Evolutionary conservation across 2,329 filamentous ascomycete species (phyloP).

Genomic region (Colletotrichum tabaci): DNA sequence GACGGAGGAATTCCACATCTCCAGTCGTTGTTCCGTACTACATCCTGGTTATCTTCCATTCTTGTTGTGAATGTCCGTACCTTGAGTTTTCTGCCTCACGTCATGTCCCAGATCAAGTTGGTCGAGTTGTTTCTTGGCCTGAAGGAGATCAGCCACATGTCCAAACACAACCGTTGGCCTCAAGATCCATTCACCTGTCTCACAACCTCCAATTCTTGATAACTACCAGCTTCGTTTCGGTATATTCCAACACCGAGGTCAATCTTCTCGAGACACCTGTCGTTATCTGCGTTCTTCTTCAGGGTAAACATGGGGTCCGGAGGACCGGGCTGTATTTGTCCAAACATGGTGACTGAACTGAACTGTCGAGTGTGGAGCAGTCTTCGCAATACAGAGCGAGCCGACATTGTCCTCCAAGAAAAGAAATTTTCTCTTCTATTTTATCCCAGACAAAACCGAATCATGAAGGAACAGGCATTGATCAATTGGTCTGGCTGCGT

Average conservation of each 20-base stretch:
- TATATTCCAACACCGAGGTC: slow-evolving; percentile 56
- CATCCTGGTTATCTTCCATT: not conserved
- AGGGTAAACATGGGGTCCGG: slow-evolving; percentile 52
- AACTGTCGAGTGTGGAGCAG: too few species aligned
- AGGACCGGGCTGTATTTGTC: slow-evolving; percentile 56
- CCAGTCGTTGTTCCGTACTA: slow-evolving; percentile 55
- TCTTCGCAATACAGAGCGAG: not conserved
- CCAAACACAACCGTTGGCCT: not conserved
- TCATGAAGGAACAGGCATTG: not conserved
- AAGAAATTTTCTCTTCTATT: not conserved
- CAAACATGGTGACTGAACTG: slow-evolving; percentile 52
- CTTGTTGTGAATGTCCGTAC: not conserved
- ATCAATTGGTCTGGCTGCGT: not conserved
- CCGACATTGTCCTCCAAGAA: not conserved
- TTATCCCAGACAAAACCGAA: not conserved
- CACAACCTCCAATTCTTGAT: slow-evolving; percentile 50
- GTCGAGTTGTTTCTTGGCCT: slow-evolving; percentile 47
- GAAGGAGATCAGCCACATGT: not conserved
- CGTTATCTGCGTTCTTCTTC: slow-evolving; percentile 50
- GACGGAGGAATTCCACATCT: slow-evolving; percentile 48
- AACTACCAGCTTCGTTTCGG: slow-evolving; percentile 51
- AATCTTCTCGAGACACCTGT: slow-evolving; percentile 50
- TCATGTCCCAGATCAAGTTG: slow-evolving; percentile 47
- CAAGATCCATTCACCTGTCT: slow-evolving; percentile 42
- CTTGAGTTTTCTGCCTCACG: slow-evolving; percentile 38